These are phyloP conservation scores for Auxenochlorella pyrenoidosa DNA, from an alignment of 139 green algal species.

Conservation along the genomic window DNA sequence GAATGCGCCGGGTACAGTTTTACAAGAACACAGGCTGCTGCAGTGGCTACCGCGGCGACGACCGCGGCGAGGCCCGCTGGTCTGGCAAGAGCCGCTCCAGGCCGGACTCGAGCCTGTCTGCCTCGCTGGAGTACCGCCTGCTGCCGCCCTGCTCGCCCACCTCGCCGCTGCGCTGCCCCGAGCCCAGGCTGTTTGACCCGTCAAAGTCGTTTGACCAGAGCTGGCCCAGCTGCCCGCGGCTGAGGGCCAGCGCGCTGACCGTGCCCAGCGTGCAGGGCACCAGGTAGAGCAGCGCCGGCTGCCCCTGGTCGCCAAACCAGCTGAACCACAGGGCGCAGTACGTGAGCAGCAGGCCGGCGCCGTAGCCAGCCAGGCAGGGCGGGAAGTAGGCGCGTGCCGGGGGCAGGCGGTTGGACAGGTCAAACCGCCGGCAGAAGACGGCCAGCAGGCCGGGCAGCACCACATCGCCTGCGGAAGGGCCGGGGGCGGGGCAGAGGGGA, in stretches of 20 bases:
- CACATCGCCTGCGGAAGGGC: constrained; percentile 65
- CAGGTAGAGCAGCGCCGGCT: constrained; percentile 96
- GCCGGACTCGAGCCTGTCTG: constrained; percentile 4
- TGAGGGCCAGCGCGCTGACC: constrained; percentile 50
- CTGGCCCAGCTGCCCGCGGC: constrained; percentile 60
- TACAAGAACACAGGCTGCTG: no score
- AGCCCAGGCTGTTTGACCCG: background rate
- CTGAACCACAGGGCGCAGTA: constrained; percentile 79
- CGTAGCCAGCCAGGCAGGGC: constrained; percentile 69
- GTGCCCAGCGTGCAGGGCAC: constrained; percentile 87
- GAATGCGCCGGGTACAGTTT: no score
- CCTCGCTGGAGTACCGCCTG: background rate
- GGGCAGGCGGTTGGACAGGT: constrained; percentile 2
- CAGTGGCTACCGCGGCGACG: no score
- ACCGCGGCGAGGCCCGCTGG: background rate
- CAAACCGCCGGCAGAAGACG: constrained; percentile 52
- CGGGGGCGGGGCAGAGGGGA: no score
- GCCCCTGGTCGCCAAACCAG: constrained; percentile 67
- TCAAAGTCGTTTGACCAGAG: constrained; percentile 56
- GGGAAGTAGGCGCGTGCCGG: constrained; percentile 59
- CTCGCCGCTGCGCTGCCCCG: background rate
- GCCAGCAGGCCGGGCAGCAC: constrained; percentile 87
- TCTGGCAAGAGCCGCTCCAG: background rate
- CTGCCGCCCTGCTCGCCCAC: background rate
- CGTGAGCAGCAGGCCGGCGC: constrained; percentile 81